Conservation (phyloP, 495 filamentous ascomycete species). For the Copromyces sp. region DNA sequence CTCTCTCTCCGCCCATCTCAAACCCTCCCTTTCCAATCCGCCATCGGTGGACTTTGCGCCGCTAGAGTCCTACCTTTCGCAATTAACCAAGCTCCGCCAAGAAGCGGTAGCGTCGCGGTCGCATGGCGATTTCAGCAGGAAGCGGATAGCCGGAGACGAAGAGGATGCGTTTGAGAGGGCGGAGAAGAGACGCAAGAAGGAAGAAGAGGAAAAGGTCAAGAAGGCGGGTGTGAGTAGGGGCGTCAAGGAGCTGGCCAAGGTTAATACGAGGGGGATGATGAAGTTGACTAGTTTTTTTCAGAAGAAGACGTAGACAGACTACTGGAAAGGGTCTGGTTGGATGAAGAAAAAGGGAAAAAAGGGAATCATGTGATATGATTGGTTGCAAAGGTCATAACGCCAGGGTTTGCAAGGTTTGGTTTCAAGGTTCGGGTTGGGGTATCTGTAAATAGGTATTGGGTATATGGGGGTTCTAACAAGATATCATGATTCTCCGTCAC, state of each 20-base stretch:
- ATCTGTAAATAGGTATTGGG: conserved; percentile 4
- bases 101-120: conserved; percentile 59
- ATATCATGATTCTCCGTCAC: not conserved
- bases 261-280: conserved; percentile 84
- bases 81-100: conserved; percentile 52
- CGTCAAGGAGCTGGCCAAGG: conserved; percentile 74
- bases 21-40: conserved; percentile 30
- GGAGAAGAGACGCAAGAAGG: conserved; percentile 64
- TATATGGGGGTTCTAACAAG: not conserved
- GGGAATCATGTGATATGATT: not conserved
- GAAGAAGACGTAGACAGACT: conserved; percentile 41
- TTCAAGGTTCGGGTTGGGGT: not conserved
- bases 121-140: conserved; percentile 59
- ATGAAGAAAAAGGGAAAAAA: not conserved
- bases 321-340: not conserved
- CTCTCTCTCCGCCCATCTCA: conserved; percentile 38
- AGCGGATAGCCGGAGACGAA: conserved; percentile 52
- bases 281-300: conserved; percentile 93
- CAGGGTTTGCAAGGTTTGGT: not conserved
- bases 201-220: conserved; percentile 49
- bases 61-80: conserved; percentile 54
- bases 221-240: conserved; percentile 62
- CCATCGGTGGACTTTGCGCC: conserved; percentile 51
- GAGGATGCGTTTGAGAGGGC: conserved; percentile 62
- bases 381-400: not conserved